Evolutionary conservation across 2,329 filamentous ascomycete genomes (phyloP), one percentile per base, ranked within the genome.

Genomic region (Fusarium oligoseptatum): DNA sequence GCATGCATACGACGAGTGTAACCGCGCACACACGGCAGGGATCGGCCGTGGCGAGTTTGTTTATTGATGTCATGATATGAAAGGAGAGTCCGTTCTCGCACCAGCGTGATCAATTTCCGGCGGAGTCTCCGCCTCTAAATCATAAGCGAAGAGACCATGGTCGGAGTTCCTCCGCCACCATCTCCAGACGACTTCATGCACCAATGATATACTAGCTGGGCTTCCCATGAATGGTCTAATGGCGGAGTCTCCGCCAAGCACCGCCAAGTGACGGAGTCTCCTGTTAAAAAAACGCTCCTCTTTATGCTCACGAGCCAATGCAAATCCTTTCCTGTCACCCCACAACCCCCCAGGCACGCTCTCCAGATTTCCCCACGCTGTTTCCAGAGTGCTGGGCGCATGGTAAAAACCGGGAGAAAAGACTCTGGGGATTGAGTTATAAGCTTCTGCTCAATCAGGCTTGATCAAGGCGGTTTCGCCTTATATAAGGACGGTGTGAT

Each of bases 361-460:
- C 43, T 68, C 71, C 71, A 72, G 71, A 39, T 74, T 74, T 74
- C 68, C 71, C 72, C 71, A 72, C 57, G 60, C 41, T 27, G 48
- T 29, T 27, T 52, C 36, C 24, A 20, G 12, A 22, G 24, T 63
- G 64, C 64, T 60, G 52, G 60, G 24, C 68, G 20, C 24, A 29
- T 57, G 50, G 48, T 27, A 20, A 64, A 57, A 63, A 43, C 36
- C 50, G 34, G 36, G 17, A 22, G n/a, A 57, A 29, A 52, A 27
- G 55, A 27, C 41, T 64, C 64, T 57, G 71, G 71, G 67, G 48
- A 60, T 56, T 50, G 32, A 56, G 22, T 4, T 58, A 20, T 36
- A 27, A 50, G 22, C 11, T 50, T 20, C 29, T 60, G 34, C 57
- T 27, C 50, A 52, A 52, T 29, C 48, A 29, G 17, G 24, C 24